These are phyloP conservation scores for Crithidia fasciculata DNA, from an alignment of 208 protist species.

Conservation along the genomic window DNA sequence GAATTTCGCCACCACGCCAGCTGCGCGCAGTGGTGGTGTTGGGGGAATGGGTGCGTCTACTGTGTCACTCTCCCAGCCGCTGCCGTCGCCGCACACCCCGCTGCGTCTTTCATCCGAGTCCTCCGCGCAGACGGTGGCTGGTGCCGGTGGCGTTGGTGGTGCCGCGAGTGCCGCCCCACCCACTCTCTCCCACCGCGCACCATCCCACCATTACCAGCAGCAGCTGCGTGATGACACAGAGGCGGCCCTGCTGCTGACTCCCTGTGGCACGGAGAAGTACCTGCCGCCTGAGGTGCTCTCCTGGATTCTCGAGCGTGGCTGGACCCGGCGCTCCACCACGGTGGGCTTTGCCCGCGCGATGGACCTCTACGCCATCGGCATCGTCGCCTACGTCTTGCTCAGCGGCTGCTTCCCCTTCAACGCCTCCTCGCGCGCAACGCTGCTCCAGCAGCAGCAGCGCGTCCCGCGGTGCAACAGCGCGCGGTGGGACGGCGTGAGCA, in stretches of 20 bases:
- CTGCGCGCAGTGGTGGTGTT: background rate
- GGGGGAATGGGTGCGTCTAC: too few relatives aligned
- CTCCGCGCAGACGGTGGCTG: constrained; percentile 5
- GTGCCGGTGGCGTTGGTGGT: background rate
- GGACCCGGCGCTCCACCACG: constrained; percentile 46
- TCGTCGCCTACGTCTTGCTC: constrained; percentile 83
- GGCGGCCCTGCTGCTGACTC: constrained; percentile 57
- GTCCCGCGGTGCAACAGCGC: constrained; percentile 71
- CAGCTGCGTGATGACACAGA: constrained; percentile 31
- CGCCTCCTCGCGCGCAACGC: constrained; percentile 55
- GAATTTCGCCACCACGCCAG: background rate
- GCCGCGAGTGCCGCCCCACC: background rate
- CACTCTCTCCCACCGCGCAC: background rate
- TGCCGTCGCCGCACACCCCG: constrained; percentile 10
- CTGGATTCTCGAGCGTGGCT: constrained; percentile 63
- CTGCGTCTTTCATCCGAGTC: background rate
- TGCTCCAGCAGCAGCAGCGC: constrained; percentile 70
- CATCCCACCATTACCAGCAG: background rate
- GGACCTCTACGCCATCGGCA: constrained; percentile 80
- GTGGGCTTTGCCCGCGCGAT: constrained; percentile 57
- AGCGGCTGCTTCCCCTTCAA: constrained; percentile 88
- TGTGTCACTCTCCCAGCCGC: background rate
- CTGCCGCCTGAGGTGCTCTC: constrained; percentile 79
- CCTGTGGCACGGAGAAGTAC: constrained; percentile 84
- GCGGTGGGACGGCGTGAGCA: constrained; percentile 63